These are phyloP conservation scores for Colletotrichum chrysophilum DNA, from an alignment of 2,329 filamentous ascomycete genomes.

Conservation along the genomic window DNA sequence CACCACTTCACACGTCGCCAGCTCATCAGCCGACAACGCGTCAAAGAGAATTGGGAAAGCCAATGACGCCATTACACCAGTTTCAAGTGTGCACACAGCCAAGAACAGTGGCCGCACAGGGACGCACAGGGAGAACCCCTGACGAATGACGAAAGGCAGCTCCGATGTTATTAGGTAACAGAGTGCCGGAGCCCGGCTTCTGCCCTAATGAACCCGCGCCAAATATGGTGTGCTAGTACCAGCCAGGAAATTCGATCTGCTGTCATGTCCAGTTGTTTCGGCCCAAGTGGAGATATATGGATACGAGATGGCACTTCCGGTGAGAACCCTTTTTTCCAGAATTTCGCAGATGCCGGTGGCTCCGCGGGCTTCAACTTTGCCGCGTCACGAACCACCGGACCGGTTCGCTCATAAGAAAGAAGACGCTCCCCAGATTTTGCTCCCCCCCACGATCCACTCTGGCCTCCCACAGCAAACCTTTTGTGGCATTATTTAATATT, in stretches of 20 bases:
- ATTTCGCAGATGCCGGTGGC: not conserved
- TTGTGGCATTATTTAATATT: not conserved
- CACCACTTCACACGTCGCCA: not conserved
- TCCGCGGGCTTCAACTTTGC: not conserved
- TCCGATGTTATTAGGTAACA: conserved; percentile 18
- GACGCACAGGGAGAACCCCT: conserved; percentile 9
- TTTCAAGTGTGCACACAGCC: not conserved
- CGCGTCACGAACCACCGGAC: conserved; percentile 9
- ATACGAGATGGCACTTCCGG: conserved; percentile 12
- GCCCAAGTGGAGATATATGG: conserved; percentile 17
- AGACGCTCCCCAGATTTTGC: conserved; percentile 12
- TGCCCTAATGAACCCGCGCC: not conserved
- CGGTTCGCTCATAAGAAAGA: conserved; percentile 18
- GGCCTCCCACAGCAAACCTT: not conserved
- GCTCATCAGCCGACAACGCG: not conserved
- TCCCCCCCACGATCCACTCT: conserved; percentile 11
- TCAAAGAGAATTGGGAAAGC: not conserved
- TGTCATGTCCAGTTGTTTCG: conserved; percentile 14
- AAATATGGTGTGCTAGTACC: not conserved
- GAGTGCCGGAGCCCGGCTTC: not conserved
- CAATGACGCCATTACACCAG: not conserved
- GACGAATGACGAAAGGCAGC: conserved; percentile 3
- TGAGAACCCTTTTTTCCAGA: not conserved
- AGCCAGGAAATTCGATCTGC: conserved; percentile 15
- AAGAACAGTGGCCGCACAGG: not conserved